Conservation (phyloP, 225 moss, liverwort and hornwort genomes). For the Pseudisothecium myosuroides region DNA sequence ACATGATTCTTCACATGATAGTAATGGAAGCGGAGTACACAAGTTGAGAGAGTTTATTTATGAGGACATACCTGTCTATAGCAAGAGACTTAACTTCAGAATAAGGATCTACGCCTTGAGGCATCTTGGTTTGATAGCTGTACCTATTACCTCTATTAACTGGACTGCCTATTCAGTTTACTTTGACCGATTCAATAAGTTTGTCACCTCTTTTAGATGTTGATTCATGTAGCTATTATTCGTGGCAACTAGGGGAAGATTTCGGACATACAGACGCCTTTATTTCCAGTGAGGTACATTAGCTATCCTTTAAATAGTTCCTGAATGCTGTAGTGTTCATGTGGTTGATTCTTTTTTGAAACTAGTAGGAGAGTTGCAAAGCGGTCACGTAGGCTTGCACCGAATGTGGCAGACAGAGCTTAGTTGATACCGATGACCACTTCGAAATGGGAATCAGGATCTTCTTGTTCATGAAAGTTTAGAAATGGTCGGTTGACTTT, state of each 20-base stretch:
- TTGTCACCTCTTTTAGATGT: neutral
- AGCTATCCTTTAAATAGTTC: neutral
- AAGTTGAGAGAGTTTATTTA: too few species aligned
- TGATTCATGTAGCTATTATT: constrained; percentile 45
- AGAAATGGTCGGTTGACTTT: neutral
- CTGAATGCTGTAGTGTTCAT: neutral
- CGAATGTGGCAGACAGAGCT: neutral
- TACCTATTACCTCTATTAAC: neutral
- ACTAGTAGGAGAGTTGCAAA: neutral
- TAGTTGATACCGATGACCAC: neutral
- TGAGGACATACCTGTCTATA: neutral
- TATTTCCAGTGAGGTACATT: constrained; percentile 36
- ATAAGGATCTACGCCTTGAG: neutral
- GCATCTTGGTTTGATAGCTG: neutral
- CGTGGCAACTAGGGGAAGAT: constrained; percentile 48
- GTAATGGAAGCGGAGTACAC: neutral
- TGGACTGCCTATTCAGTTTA: neutral
- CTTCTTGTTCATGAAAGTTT: neutral
- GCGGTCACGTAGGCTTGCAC: neutral
- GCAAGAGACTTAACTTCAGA: neutral
- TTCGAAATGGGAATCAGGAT: neutral
- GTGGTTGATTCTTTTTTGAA: neutral
- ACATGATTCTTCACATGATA: neutral
- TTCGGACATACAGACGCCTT: constrained; percentile 33
- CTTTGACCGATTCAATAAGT: neutral